Base-by-base conservation (phyloP, 768 basidiomycete genomes). In the Punctularia strigosozonata region DNA sequence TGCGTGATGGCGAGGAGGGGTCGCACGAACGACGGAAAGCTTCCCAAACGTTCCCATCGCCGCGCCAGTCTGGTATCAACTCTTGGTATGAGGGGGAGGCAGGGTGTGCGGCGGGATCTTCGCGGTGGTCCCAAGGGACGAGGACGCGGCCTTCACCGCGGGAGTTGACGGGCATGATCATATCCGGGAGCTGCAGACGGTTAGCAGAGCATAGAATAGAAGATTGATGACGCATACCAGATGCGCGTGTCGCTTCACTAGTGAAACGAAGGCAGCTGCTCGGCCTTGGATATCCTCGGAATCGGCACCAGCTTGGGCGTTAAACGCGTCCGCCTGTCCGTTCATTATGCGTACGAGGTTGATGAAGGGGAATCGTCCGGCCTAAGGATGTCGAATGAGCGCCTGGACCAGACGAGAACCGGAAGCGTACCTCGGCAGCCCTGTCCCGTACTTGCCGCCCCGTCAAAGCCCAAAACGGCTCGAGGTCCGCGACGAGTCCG, bases 121-220 rank as follows among this genome's bases (percentile, higher is more conserved):
- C n/a, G n/a, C 67, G 66, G 48, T 86, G 76, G 54, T 94, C 90
- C 90, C 91, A 95, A 30, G 90, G 85, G 4, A 94, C 80, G 12
- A 99, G 66, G 6, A 99, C 77, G 13, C 95, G 80, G 8, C 94
- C 88, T 61, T 98, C 95, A 1, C 91, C 84, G 61, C 82, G 85
- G 18, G 85, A 77, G 50, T 97, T 98, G 60, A 99, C 77, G 1
- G 95, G 77, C 46, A 99, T 79, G 50, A 95, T 84, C 80, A 99
- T 80, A 63, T 98, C 79, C 10, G 94, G 92, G 4, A 98, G 70
- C 78, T 90, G 53, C 2, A 38, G 40, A 22, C 30, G 41, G 18
- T 14, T 20, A n/a, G n/a, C n/a, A n/a, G n/a, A n/a, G n/a, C n/a
- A n/a, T n/a, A n/a, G n/a, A n/a, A n/a, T n/a, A n/a, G n/a, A n/a